Evolutionary conservation across 2,329 filamentous ascomycete genomes (phyloP).

Genomic region (Kalmusia sp.): DNA sequence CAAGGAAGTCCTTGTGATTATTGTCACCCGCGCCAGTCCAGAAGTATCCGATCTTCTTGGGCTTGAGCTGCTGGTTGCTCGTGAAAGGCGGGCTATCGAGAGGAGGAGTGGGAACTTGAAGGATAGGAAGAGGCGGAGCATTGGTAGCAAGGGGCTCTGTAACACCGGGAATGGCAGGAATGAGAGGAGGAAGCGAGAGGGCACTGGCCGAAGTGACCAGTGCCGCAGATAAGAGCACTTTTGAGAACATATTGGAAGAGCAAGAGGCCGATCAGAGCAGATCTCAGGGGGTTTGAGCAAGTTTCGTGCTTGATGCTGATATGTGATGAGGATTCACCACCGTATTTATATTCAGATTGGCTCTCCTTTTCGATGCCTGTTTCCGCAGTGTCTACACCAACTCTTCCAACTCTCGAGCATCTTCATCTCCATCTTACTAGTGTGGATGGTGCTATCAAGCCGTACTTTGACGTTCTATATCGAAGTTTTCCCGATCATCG

Average conservation of each 20-base stretch:
- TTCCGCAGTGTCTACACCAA: slow-evolving; percentile 1
- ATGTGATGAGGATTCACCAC: slow-evolving; percentile 2
- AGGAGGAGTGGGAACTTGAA: slow-evolving; percentile 66
- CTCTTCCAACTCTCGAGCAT: slow-evolving; percentile 12
- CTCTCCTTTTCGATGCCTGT: not conserved
- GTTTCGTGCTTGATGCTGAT: slow-evolving; percentile 31
- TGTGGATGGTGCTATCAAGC: slow-evolving; percentile 27
- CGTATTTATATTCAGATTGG: slow-evolving; percentile 29
- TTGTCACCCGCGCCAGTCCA: slow-evolving; percentile 69
- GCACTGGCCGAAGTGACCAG: slow-evolving; percentile 27
- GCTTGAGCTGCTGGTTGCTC: slow-evolving; percentile 60
- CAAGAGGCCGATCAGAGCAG: slow-evolving; percentile 14
- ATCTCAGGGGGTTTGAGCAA: slow-evolving; percentile 33
- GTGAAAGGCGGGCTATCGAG: slow-evolving; percentile 62
- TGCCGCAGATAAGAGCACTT: slow-evolving; percentile 25
- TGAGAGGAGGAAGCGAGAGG: slow-evolving; percentile 60
- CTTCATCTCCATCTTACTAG: slow-evolving; percentile 22
- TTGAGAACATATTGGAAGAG: slow-evolving; percentile 28
- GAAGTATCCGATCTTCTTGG: slow-evolving; percentile 72
- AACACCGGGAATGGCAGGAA: slow-evolving; percentile 65
- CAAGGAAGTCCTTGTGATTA: slow-evolving; percentile 65
- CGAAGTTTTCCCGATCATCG: slow-evolving; percentile 16
- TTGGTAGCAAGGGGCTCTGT: slow-evolving; percentile 62
- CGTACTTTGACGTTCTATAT: slow-evolving; percentile 29
- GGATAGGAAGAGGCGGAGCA: slow-evolving; percentile 62